Evolutionary conservation across 345 rosid genomes (phyloP), one percentile per base, ranked within the genome.

Genomic region (Heritiera fomes): DNA sequence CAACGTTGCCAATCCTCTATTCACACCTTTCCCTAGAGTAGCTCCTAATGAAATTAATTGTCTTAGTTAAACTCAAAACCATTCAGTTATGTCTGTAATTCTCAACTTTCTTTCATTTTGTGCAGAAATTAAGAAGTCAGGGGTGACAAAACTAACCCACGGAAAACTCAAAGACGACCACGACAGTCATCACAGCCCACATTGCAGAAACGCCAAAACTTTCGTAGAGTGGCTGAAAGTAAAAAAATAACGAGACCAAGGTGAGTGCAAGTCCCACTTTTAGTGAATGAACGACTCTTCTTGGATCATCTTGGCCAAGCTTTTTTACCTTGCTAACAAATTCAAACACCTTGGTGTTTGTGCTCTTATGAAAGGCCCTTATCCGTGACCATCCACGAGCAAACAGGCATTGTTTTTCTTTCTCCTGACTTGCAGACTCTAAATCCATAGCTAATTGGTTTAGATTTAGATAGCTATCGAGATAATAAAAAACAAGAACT

Each of bases 171-270:
- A 91, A 92, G 65, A 92, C 91, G 62, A 92, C 91, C 6, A 92
- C 92, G 28, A 93, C 97, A 28, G 98, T 94, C 80, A 94, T 88
- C 0, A 94, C 87, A 59, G 97, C 98, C 98, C 98, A 91, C 85
- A 89, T 88, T 71, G 98, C 95, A 63, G 89, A 79, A 77, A 83
- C 89, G 4, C 94, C 97, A 34, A 93, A 90, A 79, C 64, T 88
- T 53, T 89, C 83, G 66, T 89, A 93, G 5, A 90, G 85, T 56
- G 98, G 95, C 65, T 85, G 82, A 75, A 34, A 89, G 73, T 88
- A 93, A 85, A 88, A 91, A 30, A 90, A 70, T 8, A 90, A 53
- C 1, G 95, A 93, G 58, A 93, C 97, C 8, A 89, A 74, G 34
- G 90, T 80, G 40, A 94, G 87, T 7, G 91, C 93, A 6, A 90